A percentile compares a stretch with the other conserved stretches of the same genome.
These are phyloP conservation scores for Wickerhamiella lipophila DNA, from an alignment of 805 yeast species.

Conservation along the genomic window DNA sequence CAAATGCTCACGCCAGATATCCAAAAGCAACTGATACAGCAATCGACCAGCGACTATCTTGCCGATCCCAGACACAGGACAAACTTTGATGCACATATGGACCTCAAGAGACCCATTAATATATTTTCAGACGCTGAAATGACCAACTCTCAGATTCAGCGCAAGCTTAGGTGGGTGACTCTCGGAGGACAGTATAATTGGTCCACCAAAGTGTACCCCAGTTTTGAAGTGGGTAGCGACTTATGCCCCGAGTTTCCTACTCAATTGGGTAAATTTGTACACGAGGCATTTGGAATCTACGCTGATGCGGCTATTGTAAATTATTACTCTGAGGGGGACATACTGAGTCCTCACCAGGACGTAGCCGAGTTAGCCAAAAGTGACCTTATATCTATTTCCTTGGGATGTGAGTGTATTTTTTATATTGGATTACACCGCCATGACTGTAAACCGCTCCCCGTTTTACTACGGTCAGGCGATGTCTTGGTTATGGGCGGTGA, in stretches of 20 bases:
- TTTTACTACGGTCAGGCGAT: slow-evolving; percentile 32
- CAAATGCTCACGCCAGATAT: slow-evolving; percentile 19
- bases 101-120: slow-evolving; percentile 25
- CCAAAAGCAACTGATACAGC: slow-evolving; percentile 25
- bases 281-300: slow-evolving; percentile 21
- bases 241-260: slow-evolving; percentile 28
- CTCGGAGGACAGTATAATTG: slow-evolving; percentile 37
- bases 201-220: slow-evolving; percentile 33
- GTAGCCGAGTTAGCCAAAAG: slow-evolving; percentile 30
- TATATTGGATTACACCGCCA: slow-evolving; percentile 23
- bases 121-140: slow-evolving; percentile 21
- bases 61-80: slow-evolving; percentile 27
- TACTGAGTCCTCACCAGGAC: slow-evolving; percentile 34
- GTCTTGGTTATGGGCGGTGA: slow-evolving; percentile 32
- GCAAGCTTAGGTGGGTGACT: slow-evolving; percentile 34
- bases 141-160: slow-evolving; percentile 16
- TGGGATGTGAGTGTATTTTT: slow-evolving; percentile 33
- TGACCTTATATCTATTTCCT: slow-evolving; percentile 30
- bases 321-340: slow-evolving; percentile 34
- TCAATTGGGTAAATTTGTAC: slow-evolving; percentile 20
- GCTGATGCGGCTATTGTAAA: slow-evolving; percentile 35
- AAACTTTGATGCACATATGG: slow-evolving; percentile 29
- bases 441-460: slow-evolving; percentile 25
- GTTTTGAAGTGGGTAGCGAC: slow-evolving; percentile 25
- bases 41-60: slow-evolving; percentile 26